Evolutionary conservation across 495 filamentous ascomycete genomes (phyloP), one percentile per base, ranked within the genome.

Genomic region (Aspergillus funiculosus): DNA sequence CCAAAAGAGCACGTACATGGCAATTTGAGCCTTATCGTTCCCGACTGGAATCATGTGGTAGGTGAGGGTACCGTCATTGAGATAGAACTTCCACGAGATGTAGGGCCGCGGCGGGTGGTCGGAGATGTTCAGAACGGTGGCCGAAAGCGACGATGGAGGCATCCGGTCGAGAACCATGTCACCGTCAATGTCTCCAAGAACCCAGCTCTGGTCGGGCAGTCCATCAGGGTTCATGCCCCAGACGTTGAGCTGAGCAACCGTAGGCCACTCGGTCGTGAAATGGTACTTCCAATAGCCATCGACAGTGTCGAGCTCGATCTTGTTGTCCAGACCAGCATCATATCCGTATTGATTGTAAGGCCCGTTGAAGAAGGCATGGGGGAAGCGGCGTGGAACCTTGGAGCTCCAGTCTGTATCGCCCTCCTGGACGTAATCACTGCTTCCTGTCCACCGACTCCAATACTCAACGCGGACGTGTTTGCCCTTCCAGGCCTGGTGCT

Each of bases 211-310:
- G 51, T 85, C 81, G 0, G 82, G 81, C 55, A 77, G 64, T 13
- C 80, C 79, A 57, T 83, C 73, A 0, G 74, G 72, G 51, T 85
- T 80, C 46, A 83, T 78, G 36, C 82, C 82, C 82, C 82, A 86
- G 8, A 78, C 62, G 54, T 83, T 86, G 43, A 85, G 55, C 51
- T 81, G 78, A 50, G 79, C 79, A 26, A 69, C 58, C 4, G 75
- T 68, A 4, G 82, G 82, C 78, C 79, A 85, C 52, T 86, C 82
- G 3, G 75, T 61, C 68, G 82, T 78, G 54, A 79, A 81, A 40
- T 80, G 69, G 53, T 74, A 73, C 17, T 72, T 63, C 82, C 82
- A 86, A 4, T 66, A 60, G 11, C 76, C 75, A 50, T 77, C 66
- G 1, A 53, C 28, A 25, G 13, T 44, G 14, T 75, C 64, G 41